These are phyloP conservation scores for Pythium folliculosum DNA, from an alignment of 352 stramenopile genomes.

Conservation along the genomic window DNA sequence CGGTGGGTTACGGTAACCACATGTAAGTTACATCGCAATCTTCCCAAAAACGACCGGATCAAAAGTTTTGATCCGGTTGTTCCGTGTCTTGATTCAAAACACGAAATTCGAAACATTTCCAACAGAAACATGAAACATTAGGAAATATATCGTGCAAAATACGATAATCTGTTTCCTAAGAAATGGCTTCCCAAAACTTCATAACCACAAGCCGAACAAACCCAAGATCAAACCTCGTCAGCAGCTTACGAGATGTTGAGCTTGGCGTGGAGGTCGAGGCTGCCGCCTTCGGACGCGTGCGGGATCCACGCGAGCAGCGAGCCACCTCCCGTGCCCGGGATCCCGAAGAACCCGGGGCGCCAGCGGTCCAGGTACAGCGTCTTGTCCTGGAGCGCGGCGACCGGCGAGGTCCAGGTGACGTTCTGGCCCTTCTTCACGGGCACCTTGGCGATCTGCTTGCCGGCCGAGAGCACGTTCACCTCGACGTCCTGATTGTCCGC, in stretches of 20 bases:
- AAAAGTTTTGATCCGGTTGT: no score
- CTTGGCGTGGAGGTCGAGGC: conserved; percentile 48
- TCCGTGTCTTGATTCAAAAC: no score
- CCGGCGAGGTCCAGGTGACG: conserved; percentile 40
- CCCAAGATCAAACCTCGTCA: neutral
- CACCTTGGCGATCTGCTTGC: conserved; percentile 45
- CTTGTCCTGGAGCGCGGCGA: conserved; percentile 47
- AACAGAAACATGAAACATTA: no score
- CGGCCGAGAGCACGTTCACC: conserved; percentile 58
- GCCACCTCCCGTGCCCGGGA: conserved; percentile 59
- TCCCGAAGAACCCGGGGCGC: conserved; percentile 56
- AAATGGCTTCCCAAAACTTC: no score
- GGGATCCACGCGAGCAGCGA: conserved; percentile 68
- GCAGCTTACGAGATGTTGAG: conserved; percentile 34
- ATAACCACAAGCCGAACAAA: no score
- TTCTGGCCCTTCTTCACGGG: conserved; percentile 39
- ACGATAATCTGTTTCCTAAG: no score
- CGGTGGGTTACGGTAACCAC: no score
- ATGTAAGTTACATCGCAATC: no score
- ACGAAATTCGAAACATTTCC: no score
- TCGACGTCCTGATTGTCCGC: conserved; percentile 48
- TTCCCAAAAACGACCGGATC: no score
- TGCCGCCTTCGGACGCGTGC: conserved; percentile 36
- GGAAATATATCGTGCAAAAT: no score
- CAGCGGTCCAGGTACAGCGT: conserved; percentile 81